These are phyloP conservation scores for Yamadazyma ubonensis DNA, from an alignment of 805 yeast species.

Conservation along the genomic window DNA sequence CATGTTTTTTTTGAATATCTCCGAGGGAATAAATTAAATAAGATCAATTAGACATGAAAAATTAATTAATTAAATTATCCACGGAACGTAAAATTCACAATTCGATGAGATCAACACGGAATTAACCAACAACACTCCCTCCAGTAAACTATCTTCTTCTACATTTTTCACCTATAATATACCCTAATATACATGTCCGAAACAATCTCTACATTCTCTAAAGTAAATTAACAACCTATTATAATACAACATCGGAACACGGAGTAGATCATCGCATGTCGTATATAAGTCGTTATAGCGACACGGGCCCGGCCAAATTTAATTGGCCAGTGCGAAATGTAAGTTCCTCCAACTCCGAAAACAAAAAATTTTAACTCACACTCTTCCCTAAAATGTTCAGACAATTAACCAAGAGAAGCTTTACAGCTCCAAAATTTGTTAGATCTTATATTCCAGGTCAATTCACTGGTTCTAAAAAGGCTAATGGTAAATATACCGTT, in stretches of 20 bases:
- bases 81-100: too few species aligned
- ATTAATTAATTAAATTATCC: too few species aligned
- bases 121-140: too few species aligned
- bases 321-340: slow-evolving; percentile 6
- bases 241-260: slow-evolving; percentile 1
- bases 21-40: too few species aligned
- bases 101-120: too few species aligned
- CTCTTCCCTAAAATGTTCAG: slow-evolving; percentile 27
- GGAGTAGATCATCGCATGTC: background rate
- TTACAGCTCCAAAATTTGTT: slow-evolving; percentile 31
- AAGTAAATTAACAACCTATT: too few species aligned
- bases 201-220: too few species aligned
- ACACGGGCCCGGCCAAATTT: slow-evolving; percentile 5
- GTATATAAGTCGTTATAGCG: background rate
- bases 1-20: too few species aligned
- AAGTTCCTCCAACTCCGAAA: slow-evolving; percentile 11
- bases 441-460: slow-evolving; percentile 59
- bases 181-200: too few species aligned
- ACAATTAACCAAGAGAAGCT: slow-evolving; percentile 28
- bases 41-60: too few species aligned
- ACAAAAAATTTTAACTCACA: slow-evolving; percentile 5
- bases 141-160: too few species aligned
- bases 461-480: slow-evolving; percentile 60
- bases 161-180: too few species aligned
- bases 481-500: slow-evolving; percentile 86